Conservation (phyloP, 306 rosid genomes). For the Lithocarpus polystachyus region DNA sequence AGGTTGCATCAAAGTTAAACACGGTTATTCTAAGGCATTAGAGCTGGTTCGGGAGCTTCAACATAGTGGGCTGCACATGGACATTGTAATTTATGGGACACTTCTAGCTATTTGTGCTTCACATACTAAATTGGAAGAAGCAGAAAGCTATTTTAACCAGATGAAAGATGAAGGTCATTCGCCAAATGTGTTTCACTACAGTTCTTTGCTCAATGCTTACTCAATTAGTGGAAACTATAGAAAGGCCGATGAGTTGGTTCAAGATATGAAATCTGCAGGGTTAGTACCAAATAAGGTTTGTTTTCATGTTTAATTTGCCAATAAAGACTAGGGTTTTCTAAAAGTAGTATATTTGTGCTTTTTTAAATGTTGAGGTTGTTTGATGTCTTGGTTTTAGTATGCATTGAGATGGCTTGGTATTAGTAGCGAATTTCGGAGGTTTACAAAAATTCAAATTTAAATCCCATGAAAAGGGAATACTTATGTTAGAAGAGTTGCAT, state of each 20-base stretch:
- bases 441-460: neutral
- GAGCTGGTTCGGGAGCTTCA: conserved; percentile 75
- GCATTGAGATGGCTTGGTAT: neutral
- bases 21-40: conserved; percentile 73
- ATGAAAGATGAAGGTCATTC: conserved; percentile 77
- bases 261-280: conserved; percentile 79
- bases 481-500: neutral
- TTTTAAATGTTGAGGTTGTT: neutral
- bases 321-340: neutral
- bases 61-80: conserved; percentile 55
- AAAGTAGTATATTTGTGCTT: neutral
- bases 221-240: conserved; percentile 58
- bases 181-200: conserved; percentile 74
- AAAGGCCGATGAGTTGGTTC: conserved; percentile 68
- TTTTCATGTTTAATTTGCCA: conserved; percentile 39
- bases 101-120: conserved; percentile 91
- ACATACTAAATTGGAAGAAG: conserved; percentile 70
- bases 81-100: conserved; percentile 75
- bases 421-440: neutral
- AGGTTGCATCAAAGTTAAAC: conserved; percentile 70
- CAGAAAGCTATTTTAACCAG: conserved; percentile 68
- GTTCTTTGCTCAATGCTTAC: conserved; percentile 88
- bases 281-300: conserved; percentile 98
- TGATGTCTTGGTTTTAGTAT: neutral
- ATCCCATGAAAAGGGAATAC: neutral